Evolutionary conservation across 1,284 basidiomycete genomes (phyloP).

Genomic region (Cutaneotrichosporon cavernicola): DNA sequence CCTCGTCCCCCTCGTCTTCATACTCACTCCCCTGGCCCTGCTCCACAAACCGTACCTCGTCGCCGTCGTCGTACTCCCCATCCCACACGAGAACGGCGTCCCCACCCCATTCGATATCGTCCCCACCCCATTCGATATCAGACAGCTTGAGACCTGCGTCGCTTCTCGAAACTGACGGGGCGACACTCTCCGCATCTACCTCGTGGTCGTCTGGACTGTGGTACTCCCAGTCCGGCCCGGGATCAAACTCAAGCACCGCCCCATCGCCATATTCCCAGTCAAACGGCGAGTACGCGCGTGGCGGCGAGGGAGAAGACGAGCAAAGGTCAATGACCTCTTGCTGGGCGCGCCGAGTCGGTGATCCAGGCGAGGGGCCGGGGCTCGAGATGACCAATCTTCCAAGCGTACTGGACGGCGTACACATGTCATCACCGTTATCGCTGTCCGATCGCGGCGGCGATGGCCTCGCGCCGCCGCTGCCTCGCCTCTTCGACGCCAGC

Average conservation of each 20-base stretch:
- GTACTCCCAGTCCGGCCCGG: slow-evolving; percentile 1
- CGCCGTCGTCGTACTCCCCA: slow-evolving; percentile 17
- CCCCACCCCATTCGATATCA: slow-evolving; percentile 20
- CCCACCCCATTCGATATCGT: slow-evolving; percentile 23
- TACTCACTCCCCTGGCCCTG: not conserved
- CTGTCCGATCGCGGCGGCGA: slow-evolving; percentile 17
- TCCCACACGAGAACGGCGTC: slow-evolving; percentile 34
- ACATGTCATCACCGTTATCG: not conserved
- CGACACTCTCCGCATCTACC: not conserved
- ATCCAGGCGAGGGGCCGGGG: not conserved
- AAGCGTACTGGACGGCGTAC: slow-evolving; percentile 15
- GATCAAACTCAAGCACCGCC: not conserved
- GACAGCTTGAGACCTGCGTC: not conserved
- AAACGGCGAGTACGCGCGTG: not conserved
- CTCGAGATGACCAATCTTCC: slow-evolving; percentile 10
- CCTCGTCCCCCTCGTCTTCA: not conserved
- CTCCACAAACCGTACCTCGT: slow-evolving; percentile 21
- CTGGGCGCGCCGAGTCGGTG: not conserved
- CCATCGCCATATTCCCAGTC: not conserved
- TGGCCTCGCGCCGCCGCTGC: slow-evolving; percentile 18
- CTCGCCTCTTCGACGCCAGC: slow-evolving; percentile 3
- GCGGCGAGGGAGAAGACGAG: slow-evolving; percentile 5
- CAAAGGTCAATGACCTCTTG: slow-evolving; percentile 11
- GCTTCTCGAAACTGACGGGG: not conserved
- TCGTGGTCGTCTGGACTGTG: not conserved